These are phyloP conservation scores for Triangularia verruculosa DNA, from an alignment of 2,329 filamentous ascomycete genomes.

Conservation along the genomic window DNA sequence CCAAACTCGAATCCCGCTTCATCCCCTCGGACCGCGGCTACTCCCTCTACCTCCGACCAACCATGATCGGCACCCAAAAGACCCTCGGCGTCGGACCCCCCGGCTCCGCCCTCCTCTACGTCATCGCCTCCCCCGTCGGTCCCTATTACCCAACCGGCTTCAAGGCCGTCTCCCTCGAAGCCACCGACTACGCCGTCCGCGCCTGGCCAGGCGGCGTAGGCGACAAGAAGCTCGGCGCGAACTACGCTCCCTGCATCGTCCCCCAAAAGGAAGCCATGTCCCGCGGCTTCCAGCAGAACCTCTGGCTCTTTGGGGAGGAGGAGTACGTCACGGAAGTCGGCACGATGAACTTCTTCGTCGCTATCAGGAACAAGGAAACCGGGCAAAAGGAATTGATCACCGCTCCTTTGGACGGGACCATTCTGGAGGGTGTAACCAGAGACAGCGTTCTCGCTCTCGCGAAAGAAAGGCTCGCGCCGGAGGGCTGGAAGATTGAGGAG, in stretches of 20 bases:
- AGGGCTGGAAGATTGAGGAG: conserved; percentile 88
- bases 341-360: conserved; percentile 97
- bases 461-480: conserved; percentile 72
- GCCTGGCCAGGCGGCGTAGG: conserved; percentile 98
- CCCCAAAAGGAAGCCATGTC: conserved; percentile 89
- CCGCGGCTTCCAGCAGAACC: conserved; percentile 94
- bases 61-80: conserved; percentile 94
- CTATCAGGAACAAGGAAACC: conserved; percentile 78
- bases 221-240: conserved; percentile 97
- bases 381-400: conserved; percentile 91
- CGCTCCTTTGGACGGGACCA: conserved; percentile 94
- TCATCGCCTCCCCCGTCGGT: conserved; percentile 94
- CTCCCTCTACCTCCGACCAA: conserved; percentile 91
- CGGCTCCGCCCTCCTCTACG: conserved; percentile 84
- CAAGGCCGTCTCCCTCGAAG: conserved; percentile 93
- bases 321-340: conserved; percentile 96
- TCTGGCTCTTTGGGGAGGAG: conserved; percentile 95
- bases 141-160: conserved; percentile 98
- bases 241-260: conserved; percentile 99
- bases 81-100: conserved; percentile 93
- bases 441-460: conserved; percentile 89
- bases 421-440: conserved; percentile 89
- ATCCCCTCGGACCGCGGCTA: conserved; percentile 86
- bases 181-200: conserved; percentile 92
- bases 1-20: conserved; percentile 79